phyloP scores from a whole-genome alignment of 176 grass and related monocot genomes.

The Elymus sibiricus region DNA sequence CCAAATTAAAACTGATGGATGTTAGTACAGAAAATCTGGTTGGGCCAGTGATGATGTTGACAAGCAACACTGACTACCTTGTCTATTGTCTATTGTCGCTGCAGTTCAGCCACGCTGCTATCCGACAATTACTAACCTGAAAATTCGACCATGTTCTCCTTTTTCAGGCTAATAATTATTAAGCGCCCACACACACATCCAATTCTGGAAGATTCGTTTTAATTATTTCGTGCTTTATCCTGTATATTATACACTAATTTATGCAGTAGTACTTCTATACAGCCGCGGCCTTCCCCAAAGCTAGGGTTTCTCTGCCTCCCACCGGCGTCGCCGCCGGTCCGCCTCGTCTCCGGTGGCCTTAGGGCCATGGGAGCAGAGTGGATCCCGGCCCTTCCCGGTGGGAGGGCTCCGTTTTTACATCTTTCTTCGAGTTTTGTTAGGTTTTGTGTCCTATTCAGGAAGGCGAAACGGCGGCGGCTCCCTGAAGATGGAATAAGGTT shows the following conservation, averaged over 20 bases:
- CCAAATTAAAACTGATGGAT: background rate
- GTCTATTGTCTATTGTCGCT: background rate
- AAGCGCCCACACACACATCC: background rate
- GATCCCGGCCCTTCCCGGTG: too few relatives aligned
- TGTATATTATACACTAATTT: too few relatives aligned
- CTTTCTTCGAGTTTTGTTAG: too few relatives aligned
- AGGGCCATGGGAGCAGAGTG: too few relatives aligned
- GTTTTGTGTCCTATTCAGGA: too few relatives aligned
- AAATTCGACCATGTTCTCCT: background rate
- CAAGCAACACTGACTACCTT: background rate
- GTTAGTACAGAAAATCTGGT: background rate
- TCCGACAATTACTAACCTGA: background rate
- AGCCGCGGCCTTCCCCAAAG: too few relatives aligned
- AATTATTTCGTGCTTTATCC: background rate
- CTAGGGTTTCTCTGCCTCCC: too few relatives aligned
- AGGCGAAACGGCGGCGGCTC: too few relatives aligned
- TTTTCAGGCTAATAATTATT: slow-evolving; percentile 14
- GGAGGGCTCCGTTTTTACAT: too few relatives aligned
- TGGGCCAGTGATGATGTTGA: background rate
- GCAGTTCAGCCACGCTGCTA: background rate
- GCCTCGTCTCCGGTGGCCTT: too few relatives aligned
- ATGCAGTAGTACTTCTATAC: background rate
- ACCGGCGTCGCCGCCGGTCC: too few relatives aligned
- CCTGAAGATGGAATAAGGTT: too few relatives aligned
- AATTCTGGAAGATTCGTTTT: background rate